These are phyloP conservation scores for Boletus sensibilis DNA, from an alignment of 768 basidiomycete genomes.

Conservation along the genomic window DNA sequence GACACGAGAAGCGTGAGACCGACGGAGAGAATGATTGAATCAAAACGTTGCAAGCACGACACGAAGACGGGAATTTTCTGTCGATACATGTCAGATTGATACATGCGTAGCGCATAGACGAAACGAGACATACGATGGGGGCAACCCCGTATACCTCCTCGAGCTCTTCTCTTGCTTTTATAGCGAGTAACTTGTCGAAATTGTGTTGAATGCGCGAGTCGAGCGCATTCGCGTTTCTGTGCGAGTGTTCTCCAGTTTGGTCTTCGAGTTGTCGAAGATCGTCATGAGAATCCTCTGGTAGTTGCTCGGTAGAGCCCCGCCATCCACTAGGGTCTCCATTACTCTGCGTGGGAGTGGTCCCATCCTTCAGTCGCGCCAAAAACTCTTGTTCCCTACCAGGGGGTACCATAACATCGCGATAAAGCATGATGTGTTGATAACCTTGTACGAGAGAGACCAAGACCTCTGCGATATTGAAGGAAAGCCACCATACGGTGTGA, in stretches of 20 bases:
- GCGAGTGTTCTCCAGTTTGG: constrained; percentile 4
- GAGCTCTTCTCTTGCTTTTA: constrained; percentile 70
- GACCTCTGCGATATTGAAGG: constrained; percentile 67
- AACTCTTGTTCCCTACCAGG: constrained; percentile 41
- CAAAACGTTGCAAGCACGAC: constrained; percentile 72
- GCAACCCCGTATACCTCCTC: constrained; percentile 82
- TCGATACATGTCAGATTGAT: constrained; percentile 3
- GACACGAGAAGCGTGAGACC: constrained; percentile 56
- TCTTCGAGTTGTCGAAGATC: constrained; percentile 24
- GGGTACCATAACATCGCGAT: constrained; percentile 64
- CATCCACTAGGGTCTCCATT: constrained; percentile 12
- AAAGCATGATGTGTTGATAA: constrained; percentile 64
- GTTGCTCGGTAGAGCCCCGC: constrained; percentile 11
- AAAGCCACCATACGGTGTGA: constrained; percentile 71
- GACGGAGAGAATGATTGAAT: constrained; percentile 67
- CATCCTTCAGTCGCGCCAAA: constrained; percentile 31
- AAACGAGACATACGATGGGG: constrained; percentile 57
- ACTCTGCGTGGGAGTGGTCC: constrained; percentile 1
- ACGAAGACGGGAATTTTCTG: constrained; percentile 80
- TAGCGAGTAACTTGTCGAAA: constrained; percentile 58
- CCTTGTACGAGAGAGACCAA: constrained; percentile 65
- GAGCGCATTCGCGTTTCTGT: constrained; percentile 15
- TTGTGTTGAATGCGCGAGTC: constrained; percentile 57
- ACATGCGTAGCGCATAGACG: neutral
- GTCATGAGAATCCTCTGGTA: constrained; percentile 9